These are phyloP conservation scores for Paxillus rubicundulus DNA, from an alignment of 768 basidiomycete species.

Conservation along the genomic window DNA sequence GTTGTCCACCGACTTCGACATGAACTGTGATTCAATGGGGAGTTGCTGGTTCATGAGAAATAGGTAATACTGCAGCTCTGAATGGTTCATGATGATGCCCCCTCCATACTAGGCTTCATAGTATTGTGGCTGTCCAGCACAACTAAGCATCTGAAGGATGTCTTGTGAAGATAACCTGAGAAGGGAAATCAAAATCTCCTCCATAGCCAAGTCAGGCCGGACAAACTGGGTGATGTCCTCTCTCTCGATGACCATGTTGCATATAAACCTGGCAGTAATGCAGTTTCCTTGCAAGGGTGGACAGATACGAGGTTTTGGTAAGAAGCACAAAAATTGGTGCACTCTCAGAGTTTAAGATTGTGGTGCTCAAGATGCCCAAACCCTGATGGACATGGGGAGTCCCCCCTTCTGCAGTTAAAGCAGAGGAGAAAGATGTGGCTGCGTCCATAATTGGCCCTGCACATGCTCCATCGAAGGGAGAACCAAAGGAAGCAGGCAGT, in stretches of 20 bases:
- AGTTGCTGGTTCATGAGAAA: constrained; percentile 95
- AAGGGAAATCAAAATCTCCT: too few relatives aligned
- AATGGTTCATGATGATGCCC: constrained; percentile 97
- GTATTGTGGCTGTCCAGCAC: constrained; percentile 95
- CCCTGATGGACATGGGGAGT: constrained; percentile 87
- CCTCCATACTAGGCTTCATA: constrained; percentile 99
- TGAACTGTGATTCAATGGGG: constrained; percentile 95
- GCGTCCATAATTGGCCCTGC: constrained; percentile 32
- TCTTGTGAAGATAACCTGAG: constrained; percentile 93
- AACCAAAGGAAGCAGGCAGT: constrained; percentile 24
- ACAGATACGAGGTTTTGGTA: too few relatives aligned
- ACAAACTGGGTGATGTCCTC: too few relatives aligned
- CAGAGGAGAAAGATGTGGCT: constrained; percentile 37
- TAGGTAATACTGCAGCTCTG: constrained; percentile 95
- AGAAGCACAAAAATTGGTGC: constrained; percentile 84
- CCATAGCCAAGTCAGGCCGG: too few relatives aligned
- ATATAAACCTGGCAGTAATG: too few relatives aligned
- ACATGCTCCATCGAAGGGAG: constrained; percentile 32
- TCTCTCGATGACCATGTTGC: too few relatives aligned
- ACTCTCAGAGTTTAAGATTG: constrained; percentile 98
- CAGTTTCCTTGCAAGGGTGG: too few relatives aligned
- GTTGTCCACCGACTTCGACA: constrained; percentile 89
- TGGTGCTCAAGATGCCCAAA: constrained; percentile 81
- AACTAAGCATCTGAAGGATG: constrained; percentile 97
- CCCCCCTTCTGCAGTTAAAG: constrained; percentile 41